Evolutionary conservation across 441 rosid genomes (phyloP), one percentile per base, ranked within the genome.

Genomic region (Eruca vesicaria): DNA sequence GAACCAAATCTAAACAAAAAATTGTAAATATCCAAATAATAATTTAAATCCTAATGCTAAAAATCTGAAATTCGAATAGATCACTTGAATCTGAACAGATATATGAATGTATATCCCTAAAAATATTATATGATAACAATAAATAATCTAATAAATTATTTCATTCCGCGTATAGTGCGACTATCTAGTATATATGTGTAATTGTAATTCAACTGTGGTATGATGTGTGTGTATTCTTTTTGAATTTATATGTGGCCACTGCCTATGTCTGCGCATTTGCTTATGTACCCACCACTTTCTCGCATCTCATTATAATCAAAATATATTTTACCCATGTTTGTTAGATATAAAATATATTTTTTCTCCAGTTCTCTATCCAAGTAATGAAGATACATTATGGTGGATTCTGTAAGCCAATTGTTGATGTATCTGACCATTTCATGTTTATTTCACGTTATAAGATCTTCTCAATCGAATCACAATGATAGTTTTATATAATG

Each of bases 221-320:
- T 68, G 78, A 68, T 68, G 64, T 55, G 55, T 63, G 38, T 76
- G 64, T 64, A 63, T 56, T 58, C 19, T 64, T 70, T 61, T 56
- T 36, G 3, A 43, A 64, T 57, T 9, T 71, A 71, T 28, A 71
- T 68, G 64, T 71, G 57, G 69, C 73, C 45, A 76, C 66, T 38
- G 55, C 33, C 71, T 55, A 71, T 77, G 45, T 71, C 61, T 77
- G 71, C 65, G 71, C 75, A 65, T 28, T 58, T 70, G 62, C 56
- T 26, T 64, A 70, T 70, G 76, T 77, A 68, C 76, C 71, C 67
- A 71, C 76, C 76, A 66, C 68, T 77, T 59, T 66, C 76, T 77
- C 58, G n/a, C 66, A 59, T 71, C 48, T 59, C 58, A 66, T 11
- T 77, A 64, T 20, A 26, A 19, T 57, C 52, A 62, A 35, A 68